Evolutionary conservation across 371 early-diverging fungal species (phyloP), one percentile per base, ranked within the genome.

Genomic region (Sporodiniella umbellata): DNA sequence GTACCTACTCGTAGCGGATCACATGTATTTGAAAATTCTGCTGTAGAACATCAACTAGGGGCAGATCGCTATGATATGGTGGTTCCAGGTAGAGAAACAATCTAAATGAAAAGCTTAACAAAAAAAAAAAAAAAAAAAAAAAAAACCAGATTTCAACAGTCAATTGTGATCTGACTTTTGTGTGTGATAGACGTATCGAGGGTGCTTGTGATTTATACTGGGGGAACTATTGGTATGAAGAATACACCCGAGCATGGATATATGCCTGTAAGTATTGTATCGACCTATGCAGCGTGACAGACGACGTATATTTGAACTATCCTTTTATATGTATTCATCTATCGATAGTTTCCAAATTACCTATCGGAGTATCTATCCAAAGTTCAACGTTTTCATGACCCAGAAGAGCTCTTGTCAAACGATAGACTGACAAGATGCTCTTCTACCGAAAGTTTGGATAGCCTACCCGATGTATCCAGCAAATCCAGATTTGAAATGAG

Each of bases 141-240:
- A 28, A 28, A 28, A 10, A 28, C 30, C 30, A 4, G 30, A 4
- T 28, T 28, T 28, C 4, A 28, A 28, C n/a, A 24, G 2, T 28
- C 10, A 28, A 28, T 28, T 28, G 10, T 7, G n/a, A n/a, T n/a
- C 25, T 23, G 31, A 8, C 44, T 18, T 18, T 33, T 17, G 17
- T 15, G 11, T 49, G 6, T 37, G 55, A 12, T 61, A 85, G 92
- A 87, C 59, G 72, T 91, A 8, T 90, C 91, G 4, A 73, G 86
- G 30, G 93, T 95, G 0, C 74, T 97, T 19, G 63, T 95, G 17
- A 88, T 97, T 30, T 98, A 98, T 72, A 96, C 96, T 0, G 93
- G 93, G 37, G 93, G 93, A 6, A 98, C 99, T 0, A 96, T 97
- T 61, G 99, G 96, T 23, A 95, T 95, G 97, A 87, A 86, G 58